Evolutionary conservation across 2,329 filamentous ascomycete genomes (phyloP).

Genomic region (Colletotrichum sp.): DNA sequence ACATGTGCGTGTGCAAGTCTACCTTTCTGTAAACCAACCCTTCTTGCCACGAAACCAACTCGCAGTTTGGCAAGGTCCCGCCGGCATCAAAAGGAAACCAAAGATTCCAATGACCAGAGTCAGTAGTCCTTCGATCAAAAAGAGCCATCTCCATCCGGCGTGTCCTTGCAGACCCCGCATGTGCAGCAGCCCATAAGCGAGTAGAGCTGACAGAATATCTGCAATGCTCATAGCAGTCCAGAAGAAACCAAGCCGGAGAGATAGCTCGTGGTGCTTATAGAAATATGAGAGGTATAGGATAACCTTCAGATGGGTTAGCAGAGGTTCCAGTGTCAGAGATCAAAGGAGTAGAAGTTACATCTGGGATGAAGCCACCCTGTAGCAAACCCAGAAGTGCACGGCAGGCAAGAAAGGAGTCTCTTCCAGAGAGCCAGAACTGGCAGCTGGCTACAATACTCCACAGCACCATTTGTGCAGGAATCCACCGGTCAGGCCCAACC

Average conservation of each 20-base stretch:
- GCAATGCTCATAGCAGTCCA: constrained; percentile 45
- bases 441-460: constrained; percentile 55
- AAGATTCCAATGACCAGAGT: constrained; percentile 55
- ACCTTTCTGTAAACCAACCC: constrained; percentile 64
- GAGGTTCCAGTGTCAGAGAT: rapidly evolving
- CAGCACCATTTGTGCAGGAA: constrained; percentile 59
- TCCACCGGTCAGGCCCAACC: constrained; percentile 53
- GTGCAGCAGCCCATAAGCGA: constrained; percentile 45
- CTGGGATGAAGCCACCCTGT: constrained; percentile 45
- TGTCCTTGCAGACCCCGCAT: constrained; percentile 40
- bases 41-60: constrained; percentile 58
- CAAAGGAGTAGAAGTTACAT: constrained; percentile 27
- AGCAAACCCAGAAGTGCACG: constrained; percentile 37
- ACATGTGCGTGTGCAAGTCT: neutral
- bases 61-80: constrained; percentile 54
- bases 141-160: constrained; percentile 54
- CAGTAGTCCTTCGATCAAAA: constrained; percentile 57
- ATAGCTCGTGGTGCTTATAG: constrained; percentile 45
- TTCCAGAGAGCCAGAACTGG: constrained; percentile 41
- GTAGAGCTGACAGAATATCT: constrained; percentile 42
- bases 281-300: constrained; percentile 50
- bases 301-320: constrained; percentile 23
- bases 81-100: constrained; percentile 61
- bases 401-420: constrained; percentile 34
- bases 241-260: constrained; percentile 44